Conservation (phyloP, 2,329 filamentous ascomycete genomes). For the Cladosporium sp. region DNA sequence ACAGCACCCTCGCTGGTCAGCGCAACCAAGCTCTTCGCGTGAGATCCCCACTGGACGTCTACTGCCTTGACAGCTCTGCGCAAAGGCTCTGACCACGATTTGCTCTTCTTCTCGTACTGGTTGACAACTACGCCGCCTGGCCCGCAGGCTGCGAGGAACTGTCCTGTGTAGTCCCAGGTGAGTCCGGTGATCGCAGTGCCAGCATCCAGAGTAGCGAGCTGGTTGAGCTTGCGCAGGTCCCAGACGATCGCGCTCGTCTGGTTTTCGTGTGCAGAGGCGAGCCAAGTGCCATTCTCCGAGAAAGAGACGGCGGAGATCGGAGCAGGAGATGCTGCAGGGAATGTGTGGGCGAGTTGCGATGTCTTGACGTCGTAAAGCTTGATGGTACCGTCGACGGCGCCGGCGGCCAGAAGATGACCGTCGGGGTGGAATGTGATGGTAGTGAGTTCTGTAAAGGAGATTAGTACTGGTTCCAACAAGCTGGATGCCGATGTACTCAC, state of each 20-base stretch:
- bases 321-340: constrained; percentile 56
- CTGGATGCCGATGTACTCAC: constrained; percentile 50
- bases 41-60: constrained; percentile 74
- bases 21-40: constrained; percentile 72
- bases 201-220: constrained; percentile 82
- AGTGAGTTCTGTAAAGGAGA: constrained; percentile 61
- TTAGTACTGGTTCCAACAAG: constrained; percentile 31
- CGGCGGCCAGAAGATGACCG: constrained; percentile 88
- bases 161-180: constrained; percentile 91
- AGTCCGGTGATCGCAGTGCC: constrained; percentile 76
- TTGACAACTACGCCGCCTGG: constrained; percentile 81
- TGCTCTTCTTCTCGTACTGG: constrained; percentile 83
- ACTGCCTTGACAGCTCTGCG: constrained; percentile 73
- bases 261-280: constrained; percentile 77
- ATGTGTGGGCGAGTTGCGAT: constrained; percentile 74
- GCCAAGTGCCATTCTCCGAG: constrained; percentile 96
- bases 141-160: constrained; percentile 84
- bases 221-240: constrained; percentile 83
- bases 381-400: constrained; percentile 76
- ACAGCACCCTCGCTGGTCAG: constrained; percentile 75
- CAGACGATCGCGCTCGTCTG: constrained; percentile 82
- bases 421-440: constrained; percentile 90
- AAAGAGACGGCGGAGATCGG: constrained; percentile 78
- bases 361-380: constrained; percentile 87
- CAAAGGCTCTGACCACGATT: constrained; percentile 86